A percentile compares a stretch with the other conserved stretches of the same genome.
Evolutionary conservation across 164 flowering plant species (phyloP).

Genomic region (Vitis rupestris): DNA sequence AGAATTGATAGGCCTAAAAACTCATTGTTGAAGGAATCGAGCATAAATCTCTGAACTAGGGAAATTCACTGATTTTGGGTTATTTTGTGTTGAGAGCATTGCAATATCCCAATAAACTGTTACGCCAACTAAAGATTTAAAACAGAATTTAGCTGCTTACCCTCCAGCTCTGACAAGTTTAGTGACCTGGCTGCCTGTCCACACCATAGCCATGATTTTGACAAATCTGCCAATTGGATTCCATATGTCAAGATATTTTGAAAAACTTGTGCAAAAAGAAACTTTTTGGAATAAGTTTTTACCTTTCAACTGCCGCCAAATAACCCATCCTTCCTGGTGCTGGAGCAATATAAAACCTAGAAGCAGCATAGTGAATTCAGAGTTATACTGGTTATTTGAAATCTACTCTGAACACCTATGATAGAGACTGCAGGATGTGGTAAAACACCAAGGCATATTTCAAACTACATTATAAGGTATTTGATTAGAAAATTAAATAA

Average conservation of each 20-base stretch:
- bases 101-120: neutral
- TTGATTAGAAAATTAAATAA: no score
- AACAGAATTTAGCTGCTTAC: constrained; percentile 36
- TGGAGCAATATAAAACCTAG: constrained; percentile 81
- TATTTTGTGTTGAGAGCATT: neutral
- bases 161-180: constrained; percentile 77
- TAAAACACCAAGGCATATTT: no score
- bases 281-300: neutral
- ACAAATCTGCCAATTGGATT: constrained; percentile 56
- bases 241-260: neutral
- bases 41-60: neutral
- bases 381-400: neutral
- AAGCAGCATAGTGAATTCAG: constrained; percentile 10
- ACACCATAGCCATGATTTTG: constrained; percentile 84
- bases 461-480: no score
- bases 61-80: no score
- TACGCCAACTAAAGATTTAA: neutral
- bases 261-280: constrained; percentile 2
- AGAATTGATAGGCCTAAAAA: no score
- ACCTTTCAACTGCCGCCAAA: constrained; percentile 72
- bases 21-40: no score
- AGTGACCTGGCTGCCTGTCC: constrained; percentile 96
- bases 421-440: neutral
- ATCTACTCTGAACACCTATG: neutral
- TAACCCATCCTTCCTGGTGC: constrained; percentile 78